These are phyloP conservation scores for Atkinsonella hypoxylon DNA, from an alignment of 2,329 filamentous ascomycete species.

Conservation along the genomic window DNA sequence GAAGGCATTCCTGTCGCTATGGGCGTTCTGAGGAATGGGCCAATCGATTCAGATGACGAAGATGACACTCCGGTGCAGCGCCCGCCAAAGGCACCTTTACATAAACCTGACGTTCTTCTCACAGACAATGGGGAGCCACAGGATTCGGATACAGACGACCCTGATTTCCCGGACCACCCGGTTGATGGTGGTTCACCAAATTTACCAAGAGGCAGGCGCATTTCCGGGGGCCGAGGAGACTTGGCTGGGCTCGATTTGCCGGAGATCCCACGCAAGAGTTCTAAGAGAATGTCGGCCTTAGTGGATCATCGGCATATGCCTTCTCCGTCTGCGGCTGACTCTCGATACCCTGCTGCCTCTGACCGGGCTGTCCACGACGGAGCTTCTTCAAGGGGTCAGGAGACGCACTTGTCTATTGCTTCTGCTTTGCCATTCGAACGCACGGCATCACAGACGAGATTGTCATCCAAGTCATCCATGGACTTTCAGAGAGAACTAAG, in stretches of 20 bases:
- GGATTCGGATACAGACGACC: constrained; percentile 31
- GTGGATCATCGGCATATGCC: constrained; percentile 17
- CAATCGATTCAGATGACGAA: constrained; percentile 53
- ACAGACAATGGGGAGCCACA: constrained; percentile 34
- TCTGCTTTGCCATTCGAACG: constrained; percentile 44
- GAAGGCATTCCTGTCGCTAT: constrained; percentile 55
- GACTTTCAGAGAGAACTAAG: constrained; percentile 34
- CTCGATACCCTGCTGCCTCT: constrained; percentile 9
- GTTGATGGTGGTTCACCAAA: constrained; percentile 13
- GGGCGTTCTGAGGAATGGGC: constrained; percentile 45
- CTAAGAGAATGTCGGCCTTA: constrained; percentile 43
- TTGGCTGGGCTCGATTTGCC: constrained; percentile 27
- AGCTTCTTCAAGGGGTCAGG: constrained; percentile 2
- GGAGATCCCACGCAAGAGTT: constrained; percentile 61
- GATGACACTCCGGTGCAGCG: constrained; percentile 21
- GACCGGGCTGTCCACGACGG: constrained; percentile 9
- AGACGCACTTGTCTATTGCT: constrained; percentile 10
- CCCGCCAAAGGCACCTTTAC: constrained; percentile 14
- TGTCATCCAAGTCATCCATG: constrained; percentile 38
- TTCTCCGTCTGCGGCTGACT: constrained; percentile 1
- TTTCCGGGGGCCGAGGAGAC: neutral
- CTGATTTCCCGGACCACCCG: constrained; percentile 15
- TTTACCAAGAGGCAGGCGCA: constrained; percentile 2
- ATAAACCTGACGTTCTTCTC: constrained; percentile 25
- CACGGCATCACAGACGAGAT: constrained; percentile 37